Evolutionary conservation across 1,284 basidiomycete species (phyloP), one percentile per base, ranked within the genome.

Genomic region (Marasmius sp.): DNA sequence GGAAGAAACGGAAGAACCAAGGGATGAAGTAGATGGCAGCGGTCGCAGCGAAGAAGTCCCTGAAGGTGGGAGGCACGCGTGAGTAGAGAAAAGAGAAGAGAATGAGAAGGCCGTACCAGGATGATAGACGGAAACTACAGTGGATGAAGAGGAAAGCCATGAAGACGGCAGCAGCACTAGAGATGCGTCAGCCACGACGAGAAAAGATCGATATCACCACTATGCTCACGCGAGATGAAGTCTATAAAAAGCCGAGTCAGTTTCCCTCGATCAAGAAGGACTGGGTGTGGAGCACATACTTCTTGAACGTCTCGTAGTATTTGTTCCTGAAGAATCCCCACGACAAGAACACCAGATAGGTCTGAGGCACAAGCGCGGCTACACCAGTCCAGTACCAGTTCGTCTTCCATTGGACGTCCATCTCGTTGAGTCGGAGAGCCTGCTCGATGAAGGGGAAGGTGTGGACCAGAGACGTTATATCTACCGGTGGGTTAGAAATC

Each of bases 271-370:
- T 16, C 3, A 52, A 58, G 7, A 18, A 58, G 7, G 16, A 16
- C 27, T 27, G 5, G 5, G 27, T 27, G 27, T 27, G 6, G 45
- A 34, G n/a, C 10, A 58, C 69, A 22, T 41, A 70, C 72, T 72
- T 72, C 62, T 79, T 79, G 71, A 80, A 80, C 3, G 71, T 65
- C 61, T 79, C 79, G 64, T 80, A 80, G 59, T 74, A 73, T 0
- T 67, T 65, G 57, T 74, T 75, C 38, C 79, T 68, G 57, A 77
- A 65, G 12, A 70, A 67, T 0, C 76, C 72, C 70, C 75, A 72
- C 3, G 75, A 76, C 43, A 73, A 70, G 62, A 75, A 60, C 5
- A 70, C 61, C 3, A 72, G 65, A 56, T 65, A 71, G 2, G 71
- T 72, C 68, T 78, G 76, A 12, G 78, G 74, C 10, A 78, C 66